These are phyloP conservation scores for Boechera retrofracta DNA, from an alignment of 345 rosid genomes.

Conservation along the genomic window DNA sequence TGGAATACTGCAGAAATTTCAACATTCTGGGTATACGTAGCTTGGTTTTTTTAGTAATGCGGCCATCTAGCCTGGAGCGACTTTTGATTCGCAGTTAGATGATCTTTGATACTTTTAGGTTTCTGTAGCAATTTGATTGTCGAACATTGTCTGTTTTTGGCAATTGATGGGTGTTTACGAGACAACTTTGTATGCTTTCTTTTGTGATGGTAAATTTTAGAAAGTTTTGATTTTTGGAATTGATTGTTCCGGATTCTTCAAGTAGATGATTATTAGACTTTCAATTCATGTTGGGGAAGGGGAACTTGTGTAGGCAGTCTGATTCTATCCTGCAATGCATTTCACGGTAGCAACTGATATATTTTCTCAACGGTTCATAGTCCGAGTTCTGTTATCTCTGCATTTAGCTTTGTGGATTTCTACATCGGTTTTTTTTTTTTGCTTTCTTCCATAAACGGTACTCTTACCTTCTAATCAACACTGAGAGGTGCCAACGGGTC, in stretches of 20 bases:
- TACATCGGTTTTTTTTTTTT: too few relatives aligned
- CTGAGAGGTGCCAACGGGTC: background rate
- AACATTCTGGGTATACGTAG: background rate
- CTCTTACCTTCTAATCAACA: background rate
- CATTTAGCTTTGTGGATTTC: background rate
- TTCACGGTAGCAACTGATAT: background rate
- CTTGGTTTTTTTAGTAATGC: background rate
- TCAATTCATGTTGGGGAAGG: background rate
- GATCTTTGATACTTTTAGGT: conserved; percentile 5
- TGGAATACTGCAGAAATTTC: background rate
- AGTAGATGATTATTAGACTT: conserved; percentile 3
- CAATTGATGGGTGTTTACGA: background rate
- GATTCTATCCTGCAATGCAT: conserved; percentile 5
- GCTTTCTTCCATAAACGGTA: too few relatives aligned
- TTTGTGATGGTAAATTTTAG: conserved; percentile 7
- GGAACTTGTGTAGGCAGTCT: conserved; percentile 4
- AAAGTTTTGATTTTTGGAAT: background rate
- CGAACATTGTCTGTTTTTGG: conserved; percentile 6
- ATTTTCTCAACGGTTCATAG: background rate
- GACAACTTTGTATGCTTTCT: background rate
- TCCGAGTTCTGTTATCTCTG: conserved; percentile 7
- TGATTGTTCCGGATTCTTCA: background rate
- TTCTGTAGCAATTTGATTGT: conserved; percentile 17
- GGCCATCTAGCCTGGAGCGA: conserved; percentile 2
- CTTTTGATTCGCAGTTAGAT: background rate